Conservation (phyloP, 306 rosid genomes). For the Canavalia ensiformis region DNA sequence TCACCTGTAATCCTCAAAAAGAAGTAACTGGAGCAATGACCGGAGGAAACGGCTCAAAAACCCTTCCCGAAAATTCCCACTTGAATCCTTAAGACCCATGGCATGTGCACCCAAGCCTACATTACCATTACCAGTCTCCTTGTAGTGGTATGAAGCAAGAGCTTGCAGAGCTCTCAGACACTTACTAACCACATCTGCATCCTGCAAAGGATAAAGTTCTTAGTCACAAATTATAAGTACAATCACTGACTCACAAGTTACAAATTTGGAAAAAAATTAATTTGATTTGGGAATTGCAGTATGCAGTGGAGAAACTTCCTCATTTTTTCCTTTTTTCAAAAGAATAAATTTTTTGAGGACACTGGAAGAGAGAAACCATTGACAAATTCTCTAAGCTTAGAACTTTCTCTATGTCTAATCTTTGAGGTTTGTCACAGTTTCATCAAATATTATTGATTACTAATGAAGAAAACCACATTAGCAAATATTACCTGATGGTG, state of each 20-base stretch:
- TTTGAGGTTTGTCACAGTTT: constrained; percentile 25
- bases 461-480: constrained; percentile 31
- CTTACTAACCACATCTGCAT: constrained; percentile 79
- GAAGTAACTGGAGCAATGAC: constrained; percentile 84
- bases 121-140: constrained; percentile 72
- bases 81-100: constrained; percentile 60
- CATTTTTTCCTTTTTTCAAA: background rate
- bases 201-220: constrained; percentile 57
- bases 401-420: constrained; percentile 29
- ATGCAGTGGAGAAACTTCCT: constrained; percentile 19
- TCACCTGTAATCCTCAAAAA: constrained; percentile 94
- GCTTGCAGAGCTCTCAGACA: constrained; percentile 90
- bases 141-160: constrained; percentile 88
- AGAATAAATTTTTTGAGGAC: constrained; percentile 14
- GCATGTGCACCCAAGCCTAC: constrained; percentile 81
- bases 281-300: constrained; percentile 27
- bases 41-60: constrained; percentile 84
- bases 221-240: constrained; percentile 31
- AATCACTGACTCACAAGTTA: constrained; percentile 4
- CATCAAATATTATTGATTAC: constrained; percentile 28
- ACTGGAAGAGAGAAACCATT: constrained; percentile 30
- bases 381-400: constrained; percentile 4
- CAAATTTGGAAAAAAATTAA: background rate
- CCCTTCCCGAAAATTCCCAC: constrained; percentile 81
- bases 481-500: constrained; percentile 77